These are phyloP conservation scores for Kodamaea ohmeri DNA, from an alignment of 1,139 yeast genomes.

Conservation along the genomic window DNA sequence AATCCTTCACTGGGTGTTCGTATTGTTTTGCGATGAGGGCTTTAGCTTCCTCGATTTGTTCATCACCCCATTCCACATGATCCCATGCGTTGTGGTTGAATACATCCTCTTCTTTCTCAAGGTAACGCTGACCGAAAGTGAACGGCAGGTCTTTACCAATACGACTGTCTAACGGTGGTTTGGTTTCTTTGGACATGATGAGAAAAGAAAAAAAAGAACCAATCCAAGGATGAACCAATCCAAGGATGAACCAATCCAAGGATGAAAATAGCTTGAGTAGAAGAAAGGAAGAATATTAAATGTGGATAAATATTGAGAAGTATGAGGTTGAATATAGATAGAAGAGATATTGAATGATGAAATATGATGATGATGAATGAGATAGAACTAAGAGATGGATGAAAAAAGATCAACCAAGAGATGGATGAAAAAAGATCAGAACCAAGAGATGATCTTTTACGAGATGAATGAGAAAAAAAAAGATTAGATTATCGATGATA, in stretches of 20 bases:
- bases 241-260: not conserved
- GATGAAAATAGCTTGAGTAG: not conserved
- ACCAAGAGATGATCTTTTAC: too few relatives aligned
- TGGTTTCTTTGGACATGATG: slow-evolving; percentile 14
- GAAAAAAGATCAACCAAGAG: too few relatives aligned
- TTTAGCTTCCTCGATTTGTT: slow-evolving; percentile 74
- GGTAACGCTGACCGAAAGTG: slow-evolving; percentile 82
- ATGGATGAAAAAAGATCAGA: too few relatives aligned
- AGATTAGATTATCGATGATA: too few relatives aligned
- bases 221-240: not conserved
- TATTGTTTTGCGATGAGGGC: slow-evolving; percentile 72
- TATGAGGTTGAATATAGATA: too few relatives aligned
- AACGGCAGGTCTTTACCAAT: slow-evolving; percentile 88
- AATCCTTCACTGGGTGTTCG: slow-evolving; percentile 79
- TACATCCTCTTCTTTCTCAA: slow-evolving; percentile 73
- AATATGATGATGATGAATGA: too few relatives aligned
- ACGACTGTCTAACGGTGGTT: slow-evolving; percentile 48
- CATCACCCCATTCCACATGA: slow-evolving; percentile 97
- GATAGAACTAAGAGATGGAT: too few relatives aligned
- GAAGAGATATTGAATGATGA: too few relatives aligned
- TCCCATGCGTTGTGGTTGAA: slow-evolving; percentile 98
- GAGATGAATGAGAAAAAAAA: too few relatives aligned
- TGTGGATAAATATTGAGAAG: too few relatives aligned
- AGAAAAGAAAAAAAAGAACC: not conserved
- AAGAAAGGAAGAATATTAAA: too few relatives aligned